Evolutionary conservation across 2,329 filamentous ascomycete species (phyloP), one percentile per base, ranked within the genome.

Genomic region (Stagonosporopsis rhizophila): DNA sequence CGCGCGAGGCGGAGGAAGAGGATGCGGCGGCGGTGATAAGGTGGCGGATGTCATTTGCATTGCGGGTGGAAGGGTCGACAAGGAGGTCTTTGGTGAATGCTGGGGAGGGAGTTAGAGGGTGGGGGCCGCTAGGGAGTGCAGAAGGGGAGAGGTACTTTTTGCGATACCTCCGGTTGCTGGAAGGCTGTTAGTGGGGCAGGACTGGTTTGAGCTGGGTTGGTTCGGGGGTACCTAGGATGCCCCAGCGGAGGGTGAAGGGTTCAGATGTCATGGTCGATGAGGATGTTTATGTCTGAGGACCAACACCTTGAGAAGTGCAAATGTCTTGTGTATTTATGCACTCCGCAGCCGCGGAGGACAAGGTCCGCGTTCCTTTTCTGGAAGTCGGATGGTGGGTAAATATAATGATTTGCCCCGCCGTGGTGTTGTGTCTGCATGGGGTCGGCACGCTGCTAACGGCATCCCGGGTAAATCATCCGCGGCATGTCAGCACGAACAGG

Each of bases 11-110:
- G 40, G 89, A 91, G 45, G 83, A 86, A 5, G 91, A 95, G 23
- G 91, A 89, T 5, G 90, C 91, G 22, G 91, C 92, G 22, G 88
- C 85, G 46, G 96, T 83, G 68, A 86, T 84, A 78, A 96, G 91
- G 50, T 83, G 82, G 41, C n/a, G 28, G 60, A 96, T 82, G 67
- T 95, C 90, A 55, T 80, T 78, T 47, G 89, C 89, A 44, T 83
- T 82, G 65, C 92, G 89, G 40, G 81, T 80, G 35, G 83, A 79
- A 17, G 92, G 89, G 75, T 92, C 86, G 60, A 85, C 83, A 64
- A 92, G 86, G 46, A 96, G 84, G 71, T 96, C 92, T 76, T 88
- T 88, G 67, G 87, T 84, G 78, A 65, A 65, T 14, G 45, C 39
- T 52, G 27, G 30, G 22, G 4, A 6, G 50, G 46, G 49, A 12